Conservation (phyloP, 1,139 yeast species). For the Hansenula lynferdii region DNA sequence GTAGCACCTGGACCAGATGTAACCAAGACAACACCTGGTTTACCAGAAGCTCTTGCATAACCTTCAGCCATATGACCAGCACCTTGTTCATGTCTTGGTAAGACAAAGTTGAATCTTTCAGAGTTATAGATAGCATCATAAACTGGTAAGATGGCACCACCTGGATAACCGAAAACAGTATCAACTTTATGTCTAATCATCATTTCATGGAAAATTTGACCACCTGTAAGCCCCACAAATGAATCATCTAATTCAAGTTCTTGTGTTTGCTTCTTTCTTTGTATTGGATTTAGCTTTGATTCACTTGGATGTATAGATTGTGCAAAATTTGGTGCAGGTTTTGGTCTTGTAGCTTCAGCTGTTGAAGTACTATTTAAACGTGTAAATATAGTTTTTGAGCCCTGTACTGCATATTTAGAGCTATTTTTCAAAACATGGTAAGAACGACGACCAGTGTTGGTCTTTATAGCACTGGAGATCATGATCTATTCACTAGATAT, state of each 20-base stretch:
- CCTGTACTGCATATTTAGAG: slow-evolving; percentile 3
- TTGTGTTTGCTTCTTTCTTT: slow-evolving; percentile 17
- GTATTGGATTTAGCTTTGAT: slow-evolving; percentile 6
- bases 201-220: slow-evolving; percentile 98
- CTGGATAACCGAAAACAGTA: slow-evolving; percentile 92
- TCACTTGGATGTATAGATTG: slow-evolving; percentile 9
- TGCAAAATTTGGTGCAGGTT: slow-evolving; percentile 24
- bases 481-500: slow-evolving; percentile 4
- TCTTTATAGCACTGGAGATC: slow-evolving; percentile 14
- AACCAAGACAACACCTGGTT: slow-evolving; percentile 97
- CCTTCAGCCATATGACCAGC: slow-evolving; percentile 99
- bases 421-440: slow-evolving; percentile 9
- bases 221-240: slow-evolving; percentile 92
- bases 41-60: slow-evolving; percentile 91
- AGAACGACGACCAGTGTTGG: slow-evolving; percentile 12
- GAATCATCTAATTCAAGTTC: slow-evolving; percentile 71
- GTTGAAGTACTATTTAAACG: too few species aligned
- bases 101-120: slow-evolving; percentile 78
- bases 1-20: slow-evolving; percentile 99
- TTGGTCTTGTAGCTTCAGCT: slow-evolving; percentile 17
- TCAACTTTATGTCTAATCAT: slow-evolving; percentile 95
- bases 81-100: slow-evolving; percentile 98
- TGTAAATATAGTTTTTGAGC: too few species aligned
- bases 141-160: slow-evolving; percentile 98
- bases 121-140: slow-evolving; percentile 96